A percentile compares a stretch with the other conserved stretches of the same genome.
Conservation (phyloP, 169 alveolate genomes). For the Plasmodium gallinaceum region DNA sequence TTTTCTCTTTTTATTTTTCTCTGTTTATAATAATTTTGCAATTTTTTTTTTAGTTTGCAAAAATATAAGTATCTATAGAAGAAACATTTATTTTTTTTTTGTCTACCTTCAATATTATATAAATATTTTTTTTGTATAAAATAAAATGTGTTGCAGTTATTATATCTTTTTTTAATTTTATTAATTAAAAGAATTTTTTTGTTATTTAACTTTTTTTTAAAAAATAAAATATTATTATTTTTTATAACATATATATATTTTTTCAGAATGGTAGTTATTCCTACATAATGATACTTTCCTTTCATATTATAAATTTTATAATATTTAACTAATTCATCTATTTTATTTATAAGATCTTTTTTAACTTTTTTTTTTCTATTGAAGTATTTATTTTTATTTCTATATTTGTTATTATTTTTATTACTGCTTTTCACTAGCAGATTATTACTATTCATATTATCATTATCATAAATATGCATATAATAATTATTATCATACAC, state of each 20-base stretch:
- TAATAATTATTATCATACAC: constrained; percentile 1
- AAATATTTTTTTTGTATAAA: not conserved
- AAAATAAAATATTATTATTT: constrained; percentile 31
- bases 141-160: constrained; percentile 15
- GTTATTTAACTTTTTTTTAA: constrained; percentile 27
- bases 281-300: constrained; percentile 38
- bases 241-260: constrained; percentile 43
- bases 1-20: not conserved
- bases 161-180: constrained; percentile 31
- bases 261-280: constrained; percentile 32
- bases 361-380: not conserved
- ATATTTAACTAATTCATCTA: not conserved
- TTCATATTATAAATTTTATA: constrained; percentile 23
- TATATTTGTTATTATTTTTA: not conserved
- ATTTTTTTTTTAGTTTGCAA: constrained; percentile 41
- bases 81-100: constrained; percentile 15
- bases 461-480: constrained; percentile 61
- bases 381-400: not conserved
- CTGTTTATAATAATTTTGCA: constrained; percentile 22
- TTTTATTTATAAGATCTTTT: constrained; percentile 5
- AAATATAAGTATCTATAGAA: constrained; percentile 30
- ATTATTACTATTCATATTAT: constrained; percentile 6
- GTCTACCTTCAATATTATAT: constrained; percentile 1
- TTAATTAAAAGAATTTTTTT: constrained; percentile 42
- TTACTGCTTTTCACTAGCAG: not conserved